Evolutionary conservation across 177 flowering plant species (phyloP).

Genomic region (Vitis hybrid): DNA sequence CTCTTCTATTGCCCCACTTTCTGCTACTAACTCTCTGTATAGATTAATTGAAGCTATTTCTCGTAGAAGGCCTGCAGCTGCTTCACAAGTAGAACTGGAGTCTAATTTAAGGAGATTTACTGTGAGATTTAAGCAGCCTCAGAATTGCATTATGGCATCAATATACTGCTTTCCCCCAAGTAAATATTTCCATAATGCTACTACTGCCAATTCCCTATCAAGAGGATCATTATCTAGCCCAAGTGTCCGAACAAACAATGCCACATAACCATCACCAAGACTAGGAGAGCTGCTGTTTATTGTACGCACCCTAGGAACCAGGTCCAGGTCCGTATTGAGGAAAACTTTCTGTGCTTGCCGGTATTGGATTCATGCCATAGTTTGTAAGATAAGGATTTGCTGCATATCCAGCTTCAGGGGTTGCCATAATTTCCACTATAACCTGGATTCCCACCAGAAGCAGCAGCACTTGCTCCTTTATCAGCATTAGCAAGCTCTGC

Average conservation of each 20-base stretch:
- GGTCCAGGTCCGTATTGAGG: too few species aligned
- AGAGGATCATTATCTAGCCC: conserved; percentile 78
- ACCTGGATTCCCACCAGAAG: too few species aligned
- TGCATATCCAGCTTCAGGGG: too few species aligned
- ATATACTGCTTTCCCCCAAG: conserved; percentile 71
- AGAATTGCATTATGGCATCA: conserved; percentile 68
- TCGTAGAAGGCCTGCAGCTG: conserved; percentile 84
- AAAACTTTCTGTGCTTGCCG: too few species aligned
- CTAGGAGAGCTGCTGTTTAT: conserved; percentile 26
- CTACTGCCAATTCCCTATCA: conserved; percentile 79
- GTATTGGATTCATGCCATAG: too few species aligned
- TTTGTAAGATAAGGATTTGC: too few species aligned
- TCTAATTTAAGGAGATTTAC: conserved; percentile 73
- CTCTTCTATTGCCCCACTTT: conserved; percentile 86
- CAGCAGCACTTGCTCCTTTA: too few species aligned
- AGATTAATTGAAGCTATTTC: conserved; percentile 54
- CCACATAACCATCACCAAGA: conserved; percentile 56
- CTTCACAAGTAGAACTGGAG: conserved; percentile 66
- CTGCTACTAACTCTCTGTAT: conserved; percentile 63
- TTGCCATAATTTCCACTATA: too few species aligned
- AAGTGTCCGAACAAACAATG: conserved; percentile 82
- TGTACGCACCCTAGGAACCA: neutral
- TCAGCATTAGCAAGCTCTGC: too few species aligned
- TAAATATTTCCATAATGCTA: conserved; percentile 79
- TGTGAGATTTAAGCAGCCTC: conserved; percentile 67